Evolutionary conservation across 108 stramenopile genomes (phyloP).

Genomic region (Skeletonema costatum): DNA sequence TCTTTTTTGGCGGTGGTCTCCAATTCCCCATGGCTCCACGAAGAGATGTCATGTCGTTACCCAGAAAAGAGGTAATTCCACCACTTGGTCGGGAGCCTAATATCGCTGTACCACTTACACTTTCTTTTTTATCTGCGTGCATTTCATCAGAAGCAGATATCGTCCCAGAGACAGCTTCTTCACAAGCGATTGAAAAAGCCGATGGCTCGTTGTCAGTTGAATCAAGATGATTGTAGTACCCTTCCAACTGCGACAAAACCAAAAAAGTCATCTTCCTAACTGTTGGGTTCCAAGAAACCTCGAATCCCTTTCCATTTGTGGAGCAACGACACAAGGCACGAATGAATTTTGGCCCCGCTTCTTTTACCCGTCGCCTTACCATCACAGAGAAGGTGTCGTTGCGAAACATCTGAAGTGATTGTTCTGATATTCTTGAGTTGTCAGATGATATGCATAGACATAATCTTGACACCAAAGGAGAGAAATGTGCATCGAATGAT

Average conservation of each 20-base stretch:
- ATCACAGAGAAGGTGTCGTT: slow-evolving; percentile 59
- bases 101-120: slow-evolving; percentile 11
- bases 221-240: slow-evolving; percentile 26
- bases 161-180: slow-evolving; percentile 33
- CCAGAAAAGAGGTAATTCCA: neutral
- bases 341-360: slow-evolving; percentile 52
- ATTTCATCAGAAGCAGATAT: neutral
- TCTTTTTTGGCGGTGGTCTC: slow-evolving; percentile 49
- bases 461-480: slow-evolving; percentile 39
- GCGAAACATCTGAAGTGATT: slow-evolving; percentile 68
- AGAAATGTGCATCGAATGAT: slow-evolving; percentile 34
- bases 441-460: slow-evolving; percentile 79
- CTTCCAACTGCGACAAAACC: slow-evolving; percentile 51
- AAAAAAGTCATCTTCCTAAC: slow-evolving; percentile 83
- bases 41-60: slow-evolving; percentile 47
- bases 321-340: slow-evolving; percentile 59
- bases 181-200: slow-evolving; percentile 32
- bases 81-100: slow-evolving; percentile 18
- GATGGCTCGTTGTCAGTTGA: neutral
- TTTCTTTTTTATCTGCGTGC: neutral
- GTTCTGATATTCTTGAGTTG: slow-evolving; percentile 78
- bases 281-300: slow-evolving; percentile 86
- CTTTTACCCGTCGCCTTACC: slow-evolving; percentile 35
- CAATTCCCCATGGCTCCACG: slow-evolving; percentile 71
- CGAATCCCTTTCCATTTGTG: slow-evolving; percentile 28